Percentiles rank a stretch among this genome's conserved stretches.
phyloP scores from a whole-genome alignment of 2,329 filamentous ascomycete species.

The Trichoderma sp. region DNA sequence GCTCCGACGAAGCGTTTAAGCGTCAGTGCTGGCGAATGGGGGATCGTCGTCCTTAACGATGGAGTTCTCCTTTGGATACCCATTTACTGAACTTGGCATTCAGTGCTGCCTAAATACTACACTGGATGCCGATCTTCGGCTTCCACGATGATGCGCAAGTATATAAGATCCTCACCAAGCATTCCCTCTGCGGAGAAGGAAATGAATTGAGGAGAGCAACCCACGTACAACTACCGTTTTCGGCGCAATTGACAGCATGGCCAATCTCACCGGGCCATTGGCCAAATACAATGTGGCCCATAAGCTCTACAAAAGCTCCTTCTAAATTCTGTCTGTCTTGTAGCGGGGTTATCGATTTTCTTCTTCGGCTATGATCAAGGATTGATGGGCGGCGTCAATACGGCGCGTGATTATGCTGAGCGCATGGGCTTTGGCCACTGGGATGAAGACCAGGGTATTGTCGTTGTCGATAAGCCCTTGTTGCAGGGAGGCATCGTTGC shows the following conservation, averaged over 20 bases:
- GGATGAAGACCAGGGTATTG: slow-evolving; percentile 48
- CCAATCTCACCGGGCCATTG: background rate
- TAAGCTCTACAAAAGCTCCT: slow-evolving; percentile 56
- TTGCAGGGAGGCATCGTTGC: slow-evolving; percentile 34
- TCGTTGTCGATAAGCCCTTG: slow-evolving; percentile 57
- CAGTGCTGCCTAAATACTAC: background rate
- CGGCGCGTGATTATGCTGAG: slow-evolving; percentile 62
- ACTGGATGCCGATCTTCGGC: slow-evolving; percentile 11
- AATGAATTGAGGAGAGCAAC: no score
- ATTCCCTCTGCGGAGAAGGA: background rate
- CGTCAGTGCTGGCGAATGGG: background rate
- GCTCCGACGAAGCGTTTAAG: slow-evolving; percentile 11
- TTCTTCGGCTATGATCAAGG: slow-evolving; percentile 65
- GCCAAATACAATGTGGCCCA: slow-evolving; percentile 45
- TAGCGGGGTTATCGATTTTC: slow-evolving; percentile 66
- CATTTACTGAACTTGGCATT: background rate
- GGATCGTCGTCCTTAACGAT: no score
- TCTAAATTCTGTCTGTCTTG: slow-evolving; percentile 61
- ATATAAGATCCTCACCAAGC: background rate
- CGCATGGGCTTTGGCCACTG: slow-evolving; percentile 66
- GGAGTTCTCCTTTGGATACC: background rate
- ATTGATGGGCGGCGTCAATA: slow-evolving; percentile 67
- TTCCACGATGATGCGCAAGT: background rate
- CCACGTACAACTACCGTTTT: background rate
- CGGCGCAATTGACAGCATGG: background rate